These are phyloP conservation scores for Penicillium silybi DNA, from an alignment of 495 filamentous ascomycete genomes.

Conservation along the genomic window DNA sequence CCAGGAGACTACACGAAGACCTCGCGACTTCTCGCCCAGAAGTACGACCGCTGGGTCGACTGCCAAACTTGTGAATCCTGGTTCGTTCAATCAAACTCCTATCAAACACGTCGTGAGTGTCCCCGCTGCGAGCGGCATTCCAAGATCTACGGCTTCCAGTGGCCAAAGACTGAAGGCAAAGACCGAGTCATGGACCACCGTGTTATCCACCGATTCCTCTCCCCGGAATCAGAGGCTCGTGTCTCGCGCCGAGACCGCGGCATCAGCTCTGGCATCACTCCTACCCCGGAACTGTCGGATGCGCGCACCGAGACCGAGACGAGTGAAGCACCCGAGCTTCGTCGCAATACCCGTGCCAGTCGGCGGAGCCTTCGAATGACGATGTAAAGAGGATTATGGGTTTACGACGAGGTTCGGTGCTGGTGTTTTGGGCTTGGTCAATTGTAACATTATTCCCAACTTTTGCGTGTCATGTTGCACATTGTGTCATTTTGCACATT, in stretches of 20 bases:
- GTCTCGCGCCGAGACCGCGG: constrained; percentile 47
- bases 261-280: constrained; percentile 35
- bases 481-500: constrained; percentile 6
- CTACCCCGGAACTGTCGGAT: constrained; percentile 39
- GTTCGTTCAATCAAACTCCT: constrained; percentile 86
- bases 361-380: constrained; percentile 39
- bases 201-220: constrained; percentile 65
- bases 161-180: constrained; percentile 93
- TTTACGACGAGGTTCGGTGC: neutral
- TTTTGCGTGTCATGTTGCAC: constrained; percentile 4
- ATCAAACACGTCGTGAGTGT: constrained; percentile 77
- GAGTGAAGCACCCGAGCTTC: constrained; percentile 31
- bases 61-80: constrained; percentile 75
- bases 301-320: constrained; percentile 35
- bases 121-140: constrained; percentile 92
- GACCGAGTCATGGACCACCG: constrained; percentile 72
- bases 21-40: constrained; percentile 62
- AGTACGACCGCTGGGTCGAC: constrained; percentile 76
- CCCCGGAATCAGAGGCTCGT: constrained; percentile 59
- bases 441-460: constrained; percentile 9
- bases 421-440: neutral
- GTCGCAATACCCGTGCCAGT: constrained; percentile 35
- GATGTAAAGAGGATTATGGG: constrained; percentile 28
- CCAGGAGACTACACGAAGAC: constrained; percentile 81
- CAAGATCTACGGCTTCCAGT: constrained; percentile 89